Conservation (phyloP, 2,329 filamentous ascomycete species). For the Colletotrichum agaves region DNA sequence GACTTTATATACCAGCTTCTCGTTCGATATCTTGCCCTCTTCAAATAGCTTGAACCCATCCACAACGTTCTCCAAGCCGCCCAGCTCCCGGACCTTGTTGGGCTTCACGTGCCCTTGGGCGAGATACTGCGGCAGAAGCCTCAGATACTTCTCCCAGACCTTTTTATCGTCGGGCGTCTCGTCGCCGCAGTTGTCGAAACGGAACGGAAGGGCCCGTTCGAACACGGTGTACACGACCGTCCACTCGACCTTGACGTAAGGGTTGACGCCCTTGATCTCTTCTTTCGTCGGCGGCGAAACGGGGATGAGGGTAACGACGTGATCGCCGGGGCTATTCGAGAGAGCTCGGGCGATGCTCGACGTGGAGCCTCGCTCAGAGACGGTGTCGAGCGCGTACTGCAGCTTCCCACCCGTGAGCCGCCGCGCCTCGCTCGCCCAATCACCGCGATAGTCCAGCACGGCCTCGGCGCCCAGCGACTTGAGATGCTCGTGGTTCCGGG, state of each 20-base stretch:
- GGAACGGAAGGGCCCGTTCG: not conserved
- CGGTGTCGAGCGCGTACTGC: constrained; percentile 44
- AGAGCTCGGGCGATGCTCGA: constrained; percentile 42
- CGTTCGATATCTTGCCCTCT: not conserved
- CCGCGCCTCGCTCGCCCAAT: not conserved
- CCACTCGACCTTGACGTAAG: not conserved
- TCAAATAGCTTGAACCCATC: not conserved
- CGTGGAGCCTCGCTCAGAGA: constrained; percentile 44
- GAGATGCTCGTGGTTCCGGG: constrained; percentile 54
- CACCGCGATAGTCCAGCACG: constrained; percentile 56
- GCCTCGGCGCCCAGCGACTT: constrained; percentile 53
- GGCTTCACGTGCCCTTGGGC: not conserved
- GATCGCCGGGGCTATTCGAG: constrained; percentile 42
- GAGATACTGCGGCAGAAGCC: not conserved
- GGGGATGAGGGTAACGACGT: constrained; percentile 42
- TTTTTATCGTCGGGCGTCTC: constrained; percentile 16
- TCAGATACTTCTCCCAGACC: constrained; percentile 15
- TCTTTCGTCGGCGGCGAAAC: not conserved
- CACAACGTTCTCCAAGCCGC: not conserved
- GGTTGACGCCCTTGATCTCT: constrained; percentile 6
- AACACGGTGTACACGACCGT: constrained; percentile 6
- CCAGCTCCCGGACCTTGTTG: not conserved
- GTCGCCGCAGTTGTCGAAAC: constrained; percentile 12
- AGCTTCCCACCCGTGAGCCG: constrained; percentile 37
- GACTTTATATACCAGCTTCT: constrained; percentile 10